Conservation (phyloP, 257 asterid species). For the Fraxinus pennsylvanica region DNA sequence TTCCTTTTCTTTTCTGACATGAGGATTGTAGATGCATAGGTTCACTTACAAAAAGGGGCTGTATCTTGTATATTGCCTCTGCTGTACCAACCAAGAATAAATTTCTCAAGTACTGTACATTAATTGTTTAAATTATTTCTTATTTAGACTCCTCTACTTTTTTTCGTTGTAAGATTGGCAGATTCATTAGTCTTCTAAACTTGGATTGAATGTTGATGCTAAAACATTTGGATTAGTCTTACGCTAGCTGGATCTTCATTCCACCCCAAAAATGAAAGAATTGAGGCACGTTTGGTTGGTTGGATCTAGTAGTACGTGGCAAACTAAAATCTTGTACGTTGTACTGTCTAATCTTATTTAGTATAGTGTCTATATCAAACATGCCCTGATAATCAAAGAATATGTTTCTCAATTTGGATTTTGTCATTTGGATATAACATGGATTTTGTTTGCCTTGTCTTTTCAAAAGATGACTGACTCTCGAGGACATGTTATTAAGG, state of each 20-base stretch:
- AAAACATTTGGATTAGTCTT: background rate
- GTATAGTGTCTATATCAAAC: background rate
- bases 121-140: conserved; percentile 20
- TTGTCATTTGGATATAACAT: background rate
- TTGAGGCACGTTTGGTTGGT: background rate
- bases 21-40: conserved; percentile 14
- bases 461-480: conserved; percentile 6
- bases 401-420: background rate
- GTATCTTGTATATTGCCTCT: conserved; percentile 8
- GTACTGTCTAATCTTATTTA: background rate
- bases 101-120: conserved; percentile 19
- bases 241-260: background rate
- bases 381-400: background rate
- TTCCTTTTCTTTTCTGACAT: conserved; percentile 11
- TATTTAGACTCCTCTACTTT: conserved; percentile 10
- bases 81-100: conserved; percentile 22
- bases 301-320: background rate
- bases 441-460: conserved; percentile 23
- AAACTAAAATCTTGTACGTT: background rate
- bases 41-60: conserved; percentile 5
- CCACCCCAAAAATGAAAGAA: background rate
- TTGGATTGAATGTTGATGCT: background rate
- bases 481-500: background rate
- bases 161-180: background rate
- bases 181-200: background rate